Base-by-base conservation (phyloP, 495 filamentous ascomycete species). In the Penicillium dipodomyicola region DNA sequence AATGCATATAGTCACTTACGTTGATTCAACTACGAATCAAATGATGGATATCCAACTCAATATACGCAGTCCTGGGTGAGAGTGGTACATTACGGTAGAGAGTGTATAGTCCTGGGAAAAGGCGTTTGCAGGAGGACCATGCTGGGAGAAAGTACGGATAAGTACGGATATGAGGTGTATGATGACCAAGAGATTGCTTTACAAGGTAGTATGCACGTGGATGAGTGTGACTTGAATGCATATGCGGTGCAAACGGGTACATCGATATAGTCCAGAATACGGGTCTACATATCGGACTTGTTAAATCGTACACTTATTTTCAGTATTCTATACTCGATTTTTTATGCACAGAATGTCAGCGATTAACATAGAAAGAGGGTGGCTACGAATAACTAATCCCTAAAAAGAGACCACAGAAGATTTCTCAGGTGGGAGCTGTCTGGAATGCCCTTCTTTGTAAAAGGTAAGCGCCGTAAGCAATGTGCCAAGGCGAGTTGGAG, bases 11-110 rank as follows among this genome's bases (percentile, higher is more conserved):
- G 25, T 27, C 25, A 27, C 25, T 27, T 29, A 1, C 7, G 1
- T 29, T 29, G 27, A 29, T 29, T 29, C 7, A 29, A 29, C 27
- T 2, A 8, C 7, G 27, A 9, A 9, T 29, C 27, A 0, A 2
- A 29, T 29, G 7, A 27, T 27, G 27, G 7, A 29, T 9, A 29
- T 29, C 7, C 27, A 29, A 29, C 2, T 29, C 7, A 29, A 29
- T 29, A 9, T 20, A 67, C 62, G 44, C 59, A 41, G 19, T 53
- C 58, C 20, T 64, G 62, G 30, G 63, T 43, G 19, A 72, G 23
- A 52, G 53, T 63, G 40, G 63, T 59, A 51, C 35, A 27, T 19
- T 20, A 20, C 61, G 67, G 20, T 68, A 73, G 49, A 70, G 67
- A 17, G 57, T 73, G 5, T 61, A 67, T 51, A 53, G 55, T 19